Conservation (phyloP, 2,329 filamentous ascomycete species). For the Berkeleyomyces basicola region DNA sequence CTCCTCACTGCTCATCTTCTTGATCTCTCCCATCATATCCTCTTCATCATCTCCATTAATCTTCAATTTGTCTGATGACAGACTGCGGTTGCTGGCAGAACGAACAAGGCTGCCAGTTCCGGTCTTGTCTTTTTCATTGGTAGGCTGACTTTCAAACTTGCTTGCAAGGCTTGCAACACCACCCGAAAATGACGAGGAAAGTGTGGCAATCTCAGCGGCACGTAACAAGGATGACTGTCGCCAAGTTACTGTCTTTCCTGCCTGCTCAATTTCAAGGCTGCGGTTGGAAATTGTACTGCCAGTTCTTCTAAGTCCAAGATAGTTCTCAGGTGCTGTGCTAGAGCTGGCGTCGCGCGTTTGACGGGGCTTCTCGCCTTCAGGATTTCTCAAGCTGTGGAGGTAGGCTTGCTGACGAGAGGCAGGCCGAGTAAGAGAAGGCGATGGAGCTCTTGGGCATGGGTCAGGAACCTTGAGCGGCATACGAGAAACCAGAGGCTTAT, state of each 20-base stretch:
- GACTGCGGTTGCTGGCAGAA: background rate
- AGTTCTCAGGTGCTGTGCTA: background rate
- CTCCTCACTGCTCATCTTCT: constrained; percentile 11
- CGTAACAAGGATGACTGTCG: constrained; percentile 6
- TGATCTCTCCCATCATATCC: background rate
- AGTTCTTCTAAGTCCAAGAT: constrained; percentile 1
- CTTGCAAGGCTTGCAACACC: constrained; percentile 23
- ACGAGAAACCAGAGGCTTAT: constrained; percentile 1
- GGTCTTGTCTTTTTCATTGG: background rate
- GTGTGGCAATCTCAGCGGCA: constrained; percentile 16
- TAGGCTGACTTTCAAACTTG: constrained; percentile 19
- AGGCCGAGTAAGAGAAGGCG: constrained; percentile 3
- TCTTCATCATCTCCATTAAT: background rate
- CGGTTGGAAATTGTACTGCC: constrained; percentile 5
- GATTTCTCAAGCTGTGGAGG: constrained; percentile 5
- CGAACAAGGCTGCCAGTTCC: background rate
- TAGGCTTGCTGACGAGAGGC: constrained; percentile 5
- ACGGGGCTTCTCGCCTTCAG: background rate
- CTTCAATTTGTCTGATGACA: constrained; percentile 1
- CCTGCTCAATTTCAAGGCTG: constrained; percentile 10
- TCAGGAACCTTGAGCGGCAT: constrained; percentile 5
- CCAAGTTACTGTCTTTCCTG: constrained; percentile 2
- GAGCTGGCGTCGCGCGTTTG: background rate
- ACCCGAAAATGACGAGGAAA: constrained; percentile 18
- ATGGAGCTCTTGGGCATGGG: background rate